Evolutionary conservation across 83 land plant species (phyloP), one percentile per base, ranked within the genome.

Genomic region (Thuja plicata): DNA sequence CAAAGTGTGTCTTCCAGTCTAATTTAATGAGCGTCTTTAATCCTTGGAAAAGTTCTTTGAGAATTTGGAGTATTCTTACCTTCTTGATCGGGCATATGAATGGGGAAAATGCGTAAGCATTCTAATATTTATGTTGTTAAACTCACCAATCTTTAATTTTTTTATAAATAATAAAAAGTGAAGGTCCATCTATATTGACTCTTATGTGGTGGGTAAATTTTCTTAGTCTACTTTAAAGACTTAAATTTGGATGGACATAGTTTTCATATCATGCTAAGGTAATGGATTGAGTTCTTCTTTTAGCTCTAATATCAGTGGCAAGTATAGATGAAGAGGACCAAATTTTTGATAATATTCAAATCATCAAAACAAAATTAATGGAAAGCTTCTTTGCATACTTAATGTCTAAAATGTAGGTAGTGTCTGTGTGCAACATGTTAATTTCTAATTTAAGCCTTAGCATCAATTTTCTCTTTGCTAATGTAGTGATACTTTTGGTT

Each of bases 11-110:
- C 94, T 97, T 32, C 99, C 98, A 48, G 99, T 97, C 24, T 97
- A 95, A 87, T 97, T 95, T 77, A 93, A 95, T 89, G 95, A 93
- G 89, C 94, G 95, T 37, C 71, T 93, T 30, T 93, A 95, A 43
- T 95, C 95, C 38, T 57, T 95, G 46, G 96, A 97, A 87, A 96
- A 94, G 86, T 97, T 97, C 88, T 95, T 93, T 87, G 97, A 97
- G 87, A 97, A 97, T 37, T n/a, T 97, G 94, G 99, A 97, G 48
- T 97, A 97, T 66, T 96, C 99, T 19, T 90, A 94, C 86, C 93
- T 97, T 40, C 89, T 97, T 81, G 99, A 97, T 87, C 89, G 87
- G 57, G 99, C 99, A 62, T 93, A 93, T 87, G 94, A 92, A 86
- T 91, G 88, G 88, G 99, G 99, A 35, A 96, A 94, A 91, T 79